phyloP scores from a whole-genome alignment of 2,329 filamentous ascomycete genomes.

The Fusarium avenaceum region DNA sequence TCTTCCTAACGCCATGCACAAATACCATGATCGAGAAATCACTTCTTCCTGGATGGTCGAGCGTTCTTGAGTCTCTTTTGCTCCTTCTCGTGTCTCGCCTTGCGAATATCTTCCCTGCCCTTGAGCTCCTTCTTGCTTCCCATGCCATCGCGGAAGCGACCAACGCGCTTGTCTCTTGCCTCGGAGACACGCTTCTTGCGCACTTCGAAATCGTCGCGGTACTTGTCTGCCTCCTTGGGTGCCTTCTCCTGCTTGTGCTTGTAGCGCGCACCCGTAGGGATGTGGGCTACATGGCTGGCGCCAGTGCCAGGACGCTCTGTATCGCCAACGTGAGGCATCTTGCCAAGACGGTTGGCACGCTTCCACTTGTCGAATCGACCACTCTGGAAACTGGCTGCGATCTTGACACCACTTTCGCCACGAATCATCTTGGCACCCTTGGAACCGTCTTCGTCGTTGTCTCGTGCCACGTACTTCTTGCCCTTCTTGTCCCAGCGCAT shows the following conservation, averaged over 20 bases:
- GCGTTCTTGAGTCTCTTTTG: slow-evolving; percentile 89
- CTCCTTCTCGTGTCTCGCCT: slow-evolving; percentile 82
- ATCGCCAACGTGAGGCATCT: slow-evolving; percentile 86
- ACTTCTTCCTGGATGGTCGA: slow-evolving; percentile 75
- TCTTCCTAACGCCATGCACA: slow-evolving; percentile 36
- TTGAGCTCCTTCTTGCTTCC: slow-evolving; percentile 84
- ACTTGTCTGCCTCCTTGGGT: slow-evolving; percentile 94
- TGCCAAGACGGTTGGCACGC: slow-evolving; percentile 83
- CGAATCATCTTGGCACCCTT: slow-evolving; percentile 79
- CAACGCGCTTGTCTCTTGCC: slow-evolving; percentile 86
- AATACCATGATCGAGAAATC: slow-evolving; percentile 18
- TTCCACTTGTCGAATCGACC: slow-evolving; percentile 95
- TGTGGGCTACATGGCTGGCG: slow-evolving; percentile 31
- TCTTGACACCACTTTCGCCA: slow-evolving; percentile 95
- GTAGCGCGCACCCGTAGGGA: slow-evolving; percentile 67
- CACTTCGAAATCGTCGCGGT: slow-evolving; percentile 88
- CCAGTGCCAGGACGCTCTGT: slow-evolving; percentile 67
- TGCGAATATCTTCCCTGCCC: slow-evolving; percentile 85
- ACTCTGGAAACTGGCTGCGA: slow-evolving; percentile 91
- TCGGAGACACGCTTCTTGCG: slow-evolving; percentile 91
- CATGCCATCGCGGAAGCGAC: slow-evolving; percentile 78
- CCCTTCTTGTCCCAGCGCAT: slow-evolving; percentile 98
- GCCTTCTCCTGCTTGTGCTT: slow-evolving; percentile 90
- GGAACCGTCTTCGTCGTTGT: slow-evolving; percentile 95
- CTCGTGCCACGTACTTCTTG: slow-evolving; percentile 92